Base-by-base conservation (phyloP, 78 protist genomes). In the Dictyostelium purpureum region DNA sequence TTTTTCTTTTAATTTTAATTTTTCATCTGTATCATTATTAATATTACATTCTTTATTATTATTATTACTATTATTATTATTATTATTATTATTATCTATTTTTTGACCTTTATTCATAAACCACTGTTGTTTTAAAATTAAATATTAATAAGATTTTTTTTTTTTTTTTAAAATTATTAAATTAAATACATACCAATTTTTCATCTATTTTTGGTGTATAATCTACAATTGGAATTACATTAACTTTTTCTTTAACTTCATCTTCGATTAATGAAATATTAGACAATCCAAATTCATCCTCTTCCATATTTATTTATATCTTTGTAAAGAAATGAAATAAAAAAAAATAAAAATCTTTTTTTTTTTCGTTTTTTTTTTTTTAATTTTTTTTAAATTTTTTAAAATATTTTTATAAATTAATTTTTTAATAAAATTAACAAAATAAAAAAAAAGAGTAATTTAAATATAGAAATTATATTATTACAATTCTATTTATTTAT, bases 201-300 rank as follows among this genome's bases (percentile, higher is more conserved):
- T 16, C 28, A 81, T 69, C 79, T 40, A 67, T 51, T 59, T 81
- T 81, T 69, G 89, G 89, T 28, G 67, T 56, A 38, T 81, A 81
- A 19, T 81, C 40, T 14, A 81, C 66, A 7, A 19, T 52, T 81
- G 89, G 78, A 10, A 69, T 69, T 69, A 28, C 16, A 47, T 69
- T 69, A 33, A 42, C 73, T 69, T 69, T 52, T 21, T 45, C 45
- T 37, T 43, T 71, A 37, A 49, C 52, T 35, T 81, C 24, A 3
- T 33, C 38, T 57, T 77, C 82, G 9, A 45, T 47, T 45, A 45
- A 37, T 16, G 14, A 67, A 14, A 81, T 18, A 81, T 81, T 65
- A 51, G 52, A 56, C 31, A 81, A 56, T n/a, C 51, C 82, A 52
- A 73, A 73, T 14, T 76, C 82, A 12, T 52, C 63, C 7, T 81